These are phyloP conservation scores for Psilocybe sp. DNA, from an alignment of 768 basidiomycete genomes.

Conservation along the genomic window DNA sequence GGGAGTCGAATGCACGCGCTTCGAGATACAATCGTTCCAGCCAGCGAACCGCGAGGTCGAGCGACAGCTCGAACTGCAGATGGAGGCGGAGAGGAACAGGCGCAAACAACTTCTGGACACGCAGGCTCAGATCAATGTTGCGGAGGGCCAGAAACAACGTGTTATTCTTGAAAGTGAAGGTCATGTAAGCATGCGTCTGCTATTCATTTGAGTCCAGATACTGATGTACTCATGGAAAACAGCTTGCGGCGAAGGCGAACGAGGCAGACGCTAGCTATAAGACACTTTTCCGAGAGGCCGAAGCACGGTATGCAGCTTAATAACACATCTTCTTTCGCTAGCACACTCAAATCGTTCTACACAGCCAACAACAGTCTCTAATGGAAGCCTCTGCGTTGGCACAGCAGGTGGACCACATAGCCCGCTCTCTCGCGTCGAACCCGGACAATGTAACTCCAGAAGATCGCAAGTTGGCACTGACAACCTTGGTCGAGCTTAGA, in stretches of 20 bases:
- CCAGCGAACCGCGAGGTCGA: constrained; percentile 61
- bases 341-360: neutral
- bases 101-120: constrained; percentile 58
- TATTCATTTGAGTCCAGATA: neutral
- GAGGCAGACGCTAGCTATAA: constrained; percentile 54
- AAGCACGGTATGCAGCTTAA: constrained; percentile 40
- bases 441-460: constrained; percentile 26
- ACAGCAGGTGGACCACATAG: constrained; percentile 45
- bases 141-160: constrained; percentile 56
- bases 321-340: neutral
- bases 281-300: constrained; percentile 48
- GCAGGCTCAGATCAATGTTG: constrained; percentile 55
- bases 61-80: constrained; percentile 60
- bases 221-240: neutral
- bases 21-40: constrained; percentile 59
- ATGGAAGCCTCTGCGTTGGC: constrained; percentile 48
- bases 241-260: constrained; percentile 50
- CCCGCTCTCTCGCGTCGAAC: constrained; percentile 33
- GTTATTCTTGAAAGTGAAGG: constrained; percentile 56
- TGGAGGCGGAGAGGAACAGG: constrained; percentile 56
- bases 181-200: constrained; percentile 28
- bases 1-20: constrained; percentile 58
- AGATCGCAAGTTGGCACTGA: constrained; percentile 37
- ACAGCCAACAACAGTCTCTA: constrained; percentile 37
- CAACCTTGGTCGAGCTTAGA: constrained; percentile 43